These are phyloP conservation scores for Scheffersomyces titani DNA, from an alignment of 1,139 yeast species.

Conservation along the genomic window DNA sequence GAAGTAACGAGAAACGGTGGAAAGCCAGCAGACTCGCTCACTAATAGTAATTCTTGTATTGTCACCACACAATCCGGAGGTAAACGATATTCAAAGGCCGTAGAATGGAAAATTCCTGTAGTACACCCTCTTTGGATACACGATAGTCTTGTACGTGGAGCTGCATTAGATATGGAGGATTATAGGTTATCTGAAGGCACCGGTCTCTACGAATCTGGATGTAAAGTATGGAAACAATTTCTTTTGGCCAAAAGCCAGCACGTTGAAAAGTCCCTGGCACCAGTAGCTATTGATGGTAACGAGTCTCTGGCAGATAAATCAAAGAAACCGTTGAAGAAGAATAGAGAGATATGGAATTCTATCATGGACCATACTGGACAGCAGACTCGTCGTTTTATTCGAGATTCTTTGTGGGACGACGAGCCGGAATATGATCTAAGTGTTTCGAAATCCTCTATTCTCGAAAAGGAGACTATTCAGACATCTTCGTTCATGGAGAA, in stretches of 20 bases:
- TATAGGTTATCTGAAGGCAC: constrained; percentile 33
- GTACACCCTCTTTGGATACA: constrained; percentile 77
- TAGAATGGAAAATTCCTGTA: constrained; percentile 67
- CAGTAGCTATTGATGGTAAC: background rate
- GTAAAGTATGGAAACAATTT: constrained; percentile 50
- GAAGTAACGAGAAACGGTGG: constrained; percentile 60
- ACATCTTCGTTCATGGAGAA: background rate
- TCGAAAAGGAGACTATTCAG: background rate
- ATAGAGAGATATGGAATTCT: constrained; percentile 48
- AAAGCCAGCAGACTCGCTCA: constrained; percentile 54
- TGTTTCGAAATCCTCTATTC: background rate
- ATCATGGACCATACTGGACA: constrained; percentile 42
- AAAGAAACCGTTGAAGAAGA: constrained; percentile 14
- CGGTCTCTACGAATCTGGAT: constrained; percentile 48
- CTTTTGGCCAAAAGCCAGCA: constrained; percentile 9
- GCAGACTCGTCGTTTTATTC: constrained; percentile 13
- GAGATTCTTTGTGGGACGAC: constrained; percentile 35
- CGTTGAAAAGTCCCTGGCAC: constrained; percentile 1
- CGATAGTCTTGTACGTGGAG: constrained; percentile 63
- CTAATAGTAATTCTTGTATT: constrained; percentile 51
- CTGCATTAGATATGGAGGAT: constrained; percentile 51
- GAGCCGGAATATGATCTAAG: constrained; percentile 1
- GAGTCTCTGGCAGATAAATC: background rate
- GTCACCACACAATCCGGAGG: constrained; percentile 59
- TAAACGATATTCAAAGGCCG: constrained; percentile 60